phyloP scores from a whole-genome alignment of 345 rosid species.

The Aegle marmelos region DNA sequence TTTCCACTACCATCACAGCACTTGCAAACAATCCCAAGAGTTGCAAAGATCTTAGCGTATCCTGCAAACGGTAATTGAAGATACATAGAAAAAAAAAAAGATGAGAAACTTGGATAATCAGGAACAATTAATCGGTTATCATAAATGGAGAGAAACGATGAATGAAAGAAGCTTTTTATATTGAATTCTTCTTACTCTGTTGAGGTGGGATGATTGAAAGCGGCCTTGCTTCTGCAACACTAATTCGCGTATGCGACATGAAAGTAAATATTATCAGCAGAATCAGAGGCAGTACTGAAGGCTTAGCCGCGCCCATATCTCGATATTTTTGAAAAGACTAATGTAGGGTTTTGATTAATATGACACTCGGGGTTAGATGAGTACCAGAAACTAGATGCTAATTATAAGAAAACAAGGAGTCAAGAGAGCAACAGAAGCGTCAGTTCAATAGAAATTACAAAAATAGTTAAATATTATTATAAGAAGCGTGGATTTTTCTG shows the following conservation, averaged over 20 bases:
- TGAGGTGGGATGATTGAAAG: slow-evolving; percentile 26
- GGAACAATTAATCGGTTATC: background rate
- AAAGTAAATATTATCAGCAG: slow-evolving; percentile 21
- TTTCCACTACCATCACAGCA: slow-evolving; percentile 47
- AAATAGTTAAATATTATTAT: too few relatives aligned
- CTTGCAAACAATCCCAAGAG: slow-evolving; percentile 60
- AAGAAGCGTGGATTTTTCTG: slow-evolving; percentile 17
- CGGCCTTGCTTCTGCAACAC: slow-evolving; percentile 33
- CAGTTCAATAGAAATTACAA: background rate
- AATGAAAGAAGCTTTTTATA: too few relatives aligned
- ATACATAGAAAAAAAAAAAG: background rate
- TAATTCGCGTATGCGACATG: slow-evolving; percentile 4
- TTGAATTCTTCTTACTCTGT: slow-evolving; percentile 19
- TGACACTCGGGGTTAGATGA: background rate
- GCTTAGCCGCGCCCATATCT: slow-evolving; percentile 26
- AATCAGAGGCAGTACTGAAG: slow-evolving; percentile 17
- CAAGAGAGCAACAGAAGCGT: background rate
- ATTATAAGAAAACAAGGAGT: background rate
- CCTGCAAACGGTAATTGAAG: slow-evolving; percentile 14
- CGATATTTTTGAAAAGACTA: background rate
- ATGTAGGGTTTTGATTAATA: background rate
- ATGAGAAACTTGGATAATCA: background rate
- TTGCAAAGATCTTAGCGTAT: slow-evolving; percentile 33
- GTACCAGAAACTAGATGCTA: background rate
- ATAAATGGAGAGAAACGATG: background rate